Evolutionary conservation across 1,284 basidiomycete genomes (phyloP).

Genomic region (Malassezia slooffiae): DNA sequence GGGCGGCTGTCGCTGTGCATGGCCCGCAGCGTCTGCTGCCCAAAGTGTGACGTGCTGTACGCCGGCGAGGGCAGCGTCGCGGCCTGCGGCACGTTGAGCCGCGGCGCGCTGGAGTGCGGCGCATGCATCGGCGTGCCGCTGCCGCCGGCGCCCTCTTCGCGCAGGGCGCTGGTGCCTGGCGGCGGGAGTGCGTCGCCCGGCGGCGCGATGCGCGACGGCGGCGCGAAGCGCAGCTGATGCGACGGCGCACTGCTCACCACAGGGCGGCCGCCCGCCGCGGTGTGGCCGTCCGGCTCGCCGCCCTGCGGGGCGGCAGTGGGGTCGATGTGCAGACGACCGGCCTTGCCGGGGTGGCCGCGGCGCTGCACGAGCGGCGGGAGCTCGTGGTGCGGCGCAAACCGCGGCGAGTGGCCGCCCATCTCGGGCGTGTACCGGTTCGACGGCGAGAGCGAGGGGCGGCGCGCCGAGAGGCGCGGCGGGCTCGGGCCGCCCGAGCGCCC

Average conservation of each 20-base stretch:
- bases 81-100: slow-evolving; percentile 26
- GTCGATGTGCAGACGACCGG: slow-evolving; percentile 34
- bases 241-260: slow-evolving; percentile 31
- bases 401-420: too few relatives aligned
- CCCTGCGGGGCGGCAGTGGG: slow-evolving; percentile 15
- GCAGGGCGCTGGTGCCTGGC: slow-evolving; percentile 1
- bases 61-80: slow-evolving; percentile 39
- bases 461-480: too few relatives aligned
- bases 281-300: slow-evolving; percentile 5
- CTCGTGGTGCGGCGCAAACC: background rate
- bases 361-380: slow-evolving; percentile 26
- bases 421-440: too few relatives aligned
- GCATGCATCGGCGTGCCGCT: slow-evolving; percentile 17
- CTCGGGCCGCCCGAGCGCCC: too few relatives aligned
- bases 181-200: slow-evolving; percentile 16
- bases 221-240: slow-evolving; percentile 31
- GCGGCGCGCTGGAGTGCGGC: slow-evolving; percentile 19
- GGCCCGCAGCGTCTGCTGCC: slow-evolving; percentile 1
- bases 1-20: background rate
- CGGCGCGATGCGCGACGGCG: slow-evolving; percentile 16
- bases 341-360: slow-evolving; percentile 37
- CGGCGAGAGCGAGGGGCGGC: too few relatives aligned
- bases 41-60: slow-evolving; percentile 34
- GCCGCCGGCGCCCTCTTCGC: background rate
- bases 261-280: slow-evolving; percentile 16